Percentiles rank a stretch among this genome's conserved stretches.
Evolutionary conservation across 805 yeast genomes (phyloP).

Genomic region (Metschnikowia matae): DNA sequence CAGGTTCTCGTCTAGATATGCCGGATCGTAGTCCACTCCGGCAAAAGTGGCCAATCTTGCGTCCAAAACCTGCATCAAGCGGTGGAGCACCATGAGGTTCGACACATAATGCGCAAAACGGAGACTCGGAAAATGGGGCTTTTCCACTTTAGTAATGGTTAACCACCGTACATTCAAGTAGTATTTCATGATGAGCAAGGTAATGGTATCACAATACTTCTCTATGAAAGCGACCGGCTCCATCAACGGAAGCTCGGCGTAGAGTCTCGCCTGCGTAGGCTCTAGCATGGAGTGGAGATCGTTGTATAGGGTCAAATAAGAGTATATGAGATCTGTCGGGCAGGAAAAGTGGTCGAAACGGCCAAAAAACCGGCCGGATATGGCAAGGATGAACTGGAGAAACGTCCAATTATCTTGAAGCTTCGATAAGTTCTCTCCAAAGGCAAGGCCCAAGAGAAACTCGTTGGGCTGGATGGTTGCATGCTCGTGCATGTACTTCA

Average conservation of each 20-base stretch:
- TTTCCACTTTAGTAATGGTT: constrained; percentile 13
- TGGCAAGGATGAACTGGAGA: constrained; percentile 3
- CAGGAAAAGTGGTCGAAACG: constrained; percentile 10
- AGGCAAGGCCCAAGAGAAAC: constrained; percentile 4
- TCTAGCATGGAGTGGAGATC: constrained; percentile 7
- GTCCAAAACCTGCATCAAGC: constrained; percentile 13
- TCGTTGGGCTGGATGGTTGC: constrained; percentile 14
- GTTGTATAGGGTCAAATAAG: constrained; percentile 13
- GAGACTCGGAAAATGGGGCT: constrained; percentile 15
- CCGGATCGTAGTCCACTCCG: neutral
- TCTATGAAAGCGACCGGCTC: constrained; percentile 8
- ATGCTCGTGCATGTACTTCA: constrained; percentile 1
- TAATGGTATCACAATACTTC: constrained; percentile 6
- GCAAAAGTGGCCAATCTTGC: constrained; percentile 2
- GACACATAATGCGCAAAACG: constrained; percentile 16
- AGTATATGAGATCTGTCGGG: constrained; percentile 9
- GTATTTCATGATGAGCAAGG: constrained; percentile 8
- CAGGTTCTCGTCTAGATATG: neutral
- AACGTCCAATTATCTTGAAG: constrained; percentile 4
- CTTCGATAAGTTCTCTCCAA: constrained; percentile 1
- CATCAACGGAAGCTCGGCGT: constrained; percentile 5
- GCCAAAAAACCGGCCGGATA: constrained; percentile 10
- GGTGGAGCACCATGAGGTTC: constrained; percentile 13
- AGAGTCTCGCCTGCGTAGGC: constrained; percentile 8
- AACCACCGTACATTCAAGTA: constrained; percentile 13